Conservation (phyloP, 306 rosid species). For the Carpinus viminea region DNA sequence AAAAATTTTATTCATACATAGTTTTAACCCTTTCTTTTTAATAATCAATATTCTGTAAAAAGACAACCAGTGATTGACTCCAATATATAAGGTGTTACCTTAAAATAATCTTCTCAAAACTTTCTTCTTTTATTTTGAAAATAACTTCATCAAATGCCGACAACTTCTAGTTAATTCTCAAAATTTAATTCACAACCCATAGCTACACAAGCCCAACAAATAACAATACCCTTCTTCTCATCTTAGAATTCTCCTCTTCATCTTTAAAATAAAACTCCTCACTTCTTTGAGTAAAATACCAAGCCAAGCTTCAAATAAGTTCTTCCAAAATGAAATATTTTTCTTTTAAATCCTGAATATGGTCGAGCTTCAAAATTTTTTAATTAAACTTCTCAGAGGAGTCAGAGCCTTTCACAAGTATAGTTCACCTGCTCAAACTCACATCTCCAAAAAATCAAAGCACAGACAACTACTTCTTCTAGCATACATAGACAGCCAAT, state of each 20-base stretch:
- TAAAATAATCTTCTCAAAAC: background rate
- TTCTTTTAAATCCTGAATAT: background rate
- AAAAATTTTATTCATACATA: background rate
- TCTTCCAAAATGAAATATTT: no score
- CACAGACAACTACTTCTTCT: background rate
- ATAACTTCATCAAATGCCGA: background rate
- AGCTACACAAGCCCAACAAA: background rate
- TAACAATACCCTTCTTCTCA: background rate
- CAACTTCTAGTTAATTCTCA: background rate
- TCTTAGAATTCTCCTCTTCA: background rate
- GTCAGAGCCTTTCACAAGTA: background rate
- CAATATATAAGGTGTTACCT: background rate
- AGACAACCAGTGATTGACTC: background rate
- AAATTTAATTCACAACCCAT: background rate
- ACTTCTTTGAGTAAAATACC: no score
- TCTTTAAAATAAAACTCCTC: no score
- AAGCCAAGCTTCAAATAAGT: no score
- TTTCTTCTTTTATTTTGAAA: background rate
- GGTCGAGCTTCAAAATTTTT: background rate
- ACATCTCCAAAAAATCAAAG: background rate
- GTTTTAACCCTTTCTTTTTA: background rate
- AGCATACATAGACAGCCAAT: background rate
- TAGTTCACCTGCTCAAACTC: background rate
- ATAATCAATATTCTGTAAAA: background rate
- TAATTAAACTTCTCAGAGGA: background rate